A percentile compares a stretch with the other conserved stretches of the same genome.
These are phyloP conservation scores for Botrytis tulipae DNA, from an alignment of 2,329 filamentous ascomycete species.

Conservation along the genomic window DNA sequence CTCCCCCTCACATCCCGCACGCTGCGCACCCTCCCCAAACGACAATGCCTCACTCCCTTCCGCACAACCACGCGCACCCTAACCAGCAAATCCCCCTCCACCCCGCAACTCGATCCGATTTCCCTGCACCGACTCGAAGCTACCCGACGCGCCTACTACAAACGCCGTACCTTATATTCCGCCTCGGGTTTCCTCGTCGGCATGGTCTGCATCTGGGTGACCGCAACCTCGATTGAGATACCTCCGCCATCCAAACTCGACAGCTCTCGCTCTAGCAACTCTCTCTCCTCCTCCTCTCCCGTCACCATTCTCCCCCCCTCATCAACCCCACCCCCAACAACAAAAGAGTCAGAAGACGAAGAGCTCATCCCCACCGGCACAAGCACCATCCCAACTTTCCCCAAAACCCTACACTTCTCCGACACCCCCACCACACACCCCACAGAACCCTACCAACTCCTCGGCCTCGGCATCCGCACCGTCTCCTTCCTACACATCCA, in stretches of 20 bases:
- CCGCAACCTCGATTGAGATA: slow-evolving; percentile 35
- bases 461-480: slow-evolving; percentile 83
- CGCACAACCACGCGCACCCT: slow-evolving; percentile 13
- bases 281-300: slow-evolving; percentile 42
- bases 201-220: slow-evolving; percentile 38
- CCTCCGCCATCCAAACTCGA: slow-evolving; percentile 23
- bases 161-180: slow-evolving; percentile 36
- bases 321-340: neutral
- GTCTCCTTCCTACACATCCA: slow-evolving; percentile 88
- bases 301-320: slow-evolving; percentile 35
- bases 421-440: slow-evolving; percentile 72
- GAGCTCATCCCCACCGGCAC: slow-evolving; percentile 43
- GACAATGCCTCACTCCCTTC: neutral
- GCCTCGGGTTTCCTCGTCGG: slow-evolving; percentile 32
- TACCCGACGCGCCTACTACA: slow-evolving; percentile 33
- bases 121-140: slow-evolving; percentile 35
- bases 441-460: slow-evolving; percentile 72
- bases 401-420: slow-evolving; percentile 80
- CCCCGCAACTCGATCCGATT: slow-evolving; percentile 28
- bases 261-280: slow-evolving; percentile 17
- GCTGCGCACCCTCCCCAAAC: slow-evolving; percentile 32
- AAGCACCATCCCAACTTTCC: slow-evolving; percentile 37
- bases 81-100: slow-evolving; percentile 18
- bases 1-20: slow-evolving; percentile 35
- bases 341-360: slow-evolving; percentile 16